These are phyloP conservation scores for Cladochytrium replicatum DNA, from an alignment of 192 early-diverging fungal species.

Conservation along the genomic window DNA sequence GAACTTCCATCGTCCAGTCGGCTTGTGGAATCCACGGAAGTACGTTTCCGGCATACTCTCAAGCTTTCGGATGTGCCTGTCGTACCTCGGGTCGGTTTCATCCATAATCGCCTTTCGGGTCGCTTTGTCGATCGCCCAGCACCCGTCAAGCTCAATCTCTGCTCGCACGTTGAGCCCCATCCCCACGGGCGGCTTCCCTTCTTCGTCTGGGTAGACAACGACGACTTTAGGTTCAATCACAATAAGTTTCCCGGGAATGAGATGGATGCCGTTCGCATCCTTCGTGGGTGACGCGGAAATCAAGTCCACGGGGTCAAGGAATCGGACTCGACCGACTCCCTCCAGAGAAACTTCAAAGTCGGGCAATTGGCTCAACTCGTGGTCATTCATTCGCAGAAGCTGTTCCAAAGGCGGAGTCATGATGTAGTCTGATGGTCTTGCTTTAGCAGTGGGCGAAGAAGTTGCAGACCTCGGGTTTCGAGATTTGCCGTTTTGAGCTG, in stretches of 20 bases:
- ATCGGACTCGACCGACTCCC: conserved; percentile 66
- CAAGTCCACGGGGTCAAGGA: conserved; percentile 75
- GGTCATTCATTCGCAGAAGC: conserved; percentile 56
- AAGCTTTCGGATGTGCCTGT: conserved; percentile 59
- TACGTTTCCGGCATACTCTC: conserved; percentile 61
- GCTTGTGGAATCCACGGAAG: conserved; percentile 63
- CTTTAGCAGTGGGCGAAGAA: background rate
- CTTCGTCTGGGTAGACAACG: conserved; percentile 77
- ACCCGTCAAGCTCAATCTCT: conserved; percentile 60
- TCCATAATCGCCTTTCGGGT: conserved; percentile 58
- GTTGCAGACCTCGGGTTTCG: background rate
- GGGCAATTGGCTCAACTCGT: conserved; percentile 59
- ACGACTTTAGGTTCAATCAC: conserved; percentile 55
- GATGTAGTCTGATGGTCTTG: conserved; percentile 43
- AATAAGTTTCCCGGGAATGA: conserved; percentile 75
- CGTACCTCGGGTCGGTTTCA: conserved; percentile 55
- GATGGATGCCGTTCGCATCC: conserved; percentile 36
- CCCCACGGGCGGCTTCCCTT: conserved; percentile 68
- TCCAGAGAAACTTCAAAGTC: conserved; percentile 62
- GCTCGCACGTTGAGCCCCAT: conserved; percentile 84
- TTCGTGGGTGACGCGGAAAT: conserved; percentile 34
- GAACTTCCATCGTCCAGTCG: conserved; percentile 85
- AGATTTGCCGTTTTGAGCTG: background rate
- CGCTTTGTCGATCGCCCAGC: conserved; percentile 76
- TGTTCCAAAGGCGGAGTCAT: conserved; percentile 63